Evolutionary conservation across 371 early-diverging fungal species (phyloP), one percentile per base, ranked within the genome.

Genomic region (Rhizopus stolonifer): DNA sequence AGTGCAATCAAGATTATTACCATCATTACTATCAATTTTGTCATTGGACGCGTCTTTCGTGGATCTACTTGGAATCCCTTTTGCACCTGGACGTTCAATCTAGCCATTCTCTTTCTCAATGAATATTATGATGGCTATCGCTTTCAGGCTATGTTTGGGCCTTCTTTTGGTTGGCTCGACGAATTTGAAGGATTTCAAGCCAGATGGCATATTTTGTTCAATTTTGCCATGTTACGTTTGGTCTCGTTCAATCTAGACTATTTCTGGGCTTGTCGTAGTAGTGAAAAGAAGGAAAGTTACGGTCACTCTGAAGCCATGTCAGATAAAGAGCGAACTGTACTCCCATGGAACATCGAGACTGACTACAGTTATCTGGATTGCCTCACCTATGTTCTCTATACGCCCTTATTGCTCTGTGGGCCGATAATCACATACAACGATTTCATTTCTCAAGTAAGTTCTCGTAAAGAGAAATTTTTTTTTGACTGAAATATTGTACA

Each of bases 401-500:
- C 89, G 1, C 98, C 98, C 1, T 77, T 98, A 26, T 94, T 90
- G 54, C 67, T 96, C 29, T 94, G 96, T 22, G 98, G 98, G 0
- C 98, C 98, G 7, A 95, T 98, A 46, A 87, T 96, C 55, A 88
- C 95, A 0, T 98, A 85, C 72, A 96, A 96, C 69, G 86, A 91
- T 55, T 96, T 92, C 65, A 64, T 89, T 3, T 81, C 86, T 31
- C 96, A 95, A 77, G 89, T 88, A 77, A 51, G 51, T 23, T 11
- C 4, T 10, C 11, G 8, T 5, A 24, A 43, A 32, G 23, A 23
- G 24, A 43, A 23, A 38, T 13, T 15, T 15, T 2, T 31, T 6
- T 17, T 48, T 10, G 3, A 9, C 22, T 22, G 13, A 15, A 13
- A 29, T 11, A 21, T n/a, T 3, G 14, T 25, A 3, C 54, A 82